These are phyloP conservation scores for Maudiozyma pseudohumilis DNA, from an alignment of 805 yeast genomes.

Conservation along the genomic window DNA sequence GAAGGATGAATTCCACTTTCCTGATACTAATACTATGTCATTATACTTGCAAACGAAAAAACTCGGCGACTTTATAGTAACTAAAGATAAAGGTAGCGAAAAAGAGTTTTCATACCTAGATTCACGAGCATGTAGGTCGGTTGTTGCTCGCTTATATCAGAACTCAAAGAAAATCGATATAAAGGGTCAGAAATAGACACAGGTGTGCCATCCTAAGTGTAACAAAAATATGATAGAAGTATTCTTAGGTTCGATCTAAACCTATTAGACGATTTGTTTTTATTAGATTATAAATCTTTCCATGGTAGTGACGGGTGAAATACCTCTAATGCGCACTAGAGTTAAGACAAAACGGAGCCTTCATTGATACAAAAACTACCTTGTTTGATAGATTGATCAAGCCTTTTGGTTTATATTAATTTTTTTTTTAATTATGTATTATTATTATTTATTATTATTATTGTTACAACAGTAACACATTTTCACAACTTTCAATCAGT, in stretches of 20 bases:
- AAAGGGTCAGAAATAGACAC: conserved; percentile 58
- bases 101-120: conserved; percentile 29
- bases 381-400: no score
- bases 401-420: no score
- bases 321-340: no score
- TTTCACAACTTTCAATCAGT: not conserved
- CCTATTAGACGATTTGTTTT: no score
- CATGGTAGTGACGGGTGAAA: no score
- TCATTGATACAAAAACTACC: no score
- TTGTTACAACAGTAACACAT: not conserved
- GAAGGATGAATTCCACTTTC: conserved; percentile 33
- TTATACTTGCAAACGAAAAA: conserved; percentile 36
- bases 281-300: no score
- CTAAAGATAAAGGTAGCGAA: conserved; percentile 18
- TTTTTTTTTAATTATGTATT: not conserved
- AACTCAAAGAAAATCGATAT: conserved; percentile 61
- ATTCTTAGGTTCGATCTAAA: no score
- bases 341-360: no score
- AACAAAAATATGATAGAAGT: no score
- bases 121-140: conserved; percentile 27
- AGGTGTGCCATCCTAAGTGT: not conserved
- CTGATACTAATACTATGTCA: conserved; percentile 29
- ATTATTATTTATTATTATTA: not conserved
- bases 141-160: conserved; percentile 31
- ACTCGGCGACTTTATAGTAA: conserved; percentile 28